Conservation (phyloP, 164 flowering plant genomes). For the Protea cynaroides region DNA sequence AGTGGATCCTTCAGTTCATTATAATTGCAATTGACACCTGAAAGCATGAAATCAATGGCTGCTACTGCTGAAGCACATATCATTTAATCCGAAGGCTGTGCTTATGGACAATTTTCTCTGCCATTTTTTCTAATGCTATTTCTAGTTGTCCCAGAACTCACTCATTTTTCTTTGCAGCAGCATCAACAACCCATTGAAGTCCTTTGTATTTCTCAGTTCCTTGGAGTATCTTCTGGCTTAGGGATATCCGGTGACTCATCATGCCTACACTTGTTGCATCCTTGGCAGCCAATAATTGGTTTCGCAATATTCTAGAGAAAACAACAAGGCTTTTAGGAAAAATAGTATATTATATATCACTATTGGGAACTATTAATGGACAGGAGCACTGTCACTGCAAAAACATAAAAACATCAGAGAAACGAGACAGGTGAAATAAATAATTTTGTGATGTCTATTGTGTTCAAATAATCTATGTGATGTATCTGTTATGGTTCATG, state of each 20-base stretch:
- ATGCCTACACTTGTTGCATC: slow-evolving; percentile 66
- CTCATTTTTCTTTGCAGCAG: slow-evolving; percentile 37
- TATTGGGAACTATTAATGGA: too few relatives aligned
- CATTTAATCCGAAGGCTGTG: slow-evolving; percentile 57
- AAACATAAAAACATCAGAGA: too few relatives aligned
- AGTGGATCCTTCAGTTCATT: slow-evolving; percentile 1
- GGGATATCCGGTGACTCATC: slow-evolving; percentile 48
- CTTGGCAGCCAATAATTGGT: slow-evolving; percentile 57
- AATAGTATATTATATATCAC: too few relatives aligned
- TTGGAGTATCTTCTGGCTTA: slow-evolving; percentile 45
- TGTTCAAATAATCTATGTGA: too few relatives aligned
- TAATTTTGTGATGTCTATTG: too few relatives aligned
- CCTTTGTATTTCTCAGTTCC: slow-evolving; percentile 43
- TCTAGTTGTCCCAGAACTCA: slow-evolving; percentile 64
- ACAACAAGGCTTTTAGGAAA: slow-evolving; percentile 5
- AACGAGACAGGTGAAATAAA: too few relatives aligned
- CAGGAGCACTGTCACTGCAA: too few relatives aligned
- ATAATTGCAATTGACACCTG: neutral
- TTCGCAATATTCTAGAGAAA: slow-evolving; percentile 55
- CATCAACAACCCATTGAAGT: slow-evolving; percentile 35
- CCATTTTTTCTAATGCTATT: slow-evolving; percentile 37
- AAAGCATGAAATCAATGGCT: slow-evolving; percentile 31
- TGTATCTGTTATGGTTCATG: too few relatives aligned
- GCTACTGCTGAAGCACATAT: slow-evolving; percentile 54
- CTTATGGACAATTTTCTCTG: slow-evolving; percentile 60